Conservation (phyloP, 176 grass and related monocot genomes). For the Avena insularis region DNA sequence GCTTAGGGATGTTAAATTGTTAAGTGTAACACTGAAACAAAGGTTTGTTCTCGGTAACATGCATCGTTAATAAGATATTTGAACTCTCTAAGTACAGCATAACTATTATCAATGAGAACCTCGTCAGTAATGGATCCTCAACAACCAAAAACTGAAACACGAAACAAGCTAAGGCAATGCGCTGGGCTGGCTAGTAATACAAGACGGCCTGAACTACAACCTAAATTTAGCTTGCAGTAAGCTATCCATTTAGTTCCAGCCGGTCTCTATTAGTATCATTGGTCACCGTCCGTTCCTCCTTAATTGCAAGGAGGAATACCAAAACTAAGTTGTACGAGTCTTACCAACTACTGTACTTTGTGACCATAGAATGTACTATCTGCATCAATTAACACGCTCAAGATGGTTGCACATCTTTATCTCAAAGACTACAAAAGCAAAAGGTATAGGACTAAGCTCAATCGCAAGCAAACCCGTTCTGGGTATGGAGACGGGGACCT, state of each 20-base stretch:
- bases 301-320: neutral
- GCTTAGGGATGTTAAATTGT: neutral
- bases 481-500: conserved; percentile 23
- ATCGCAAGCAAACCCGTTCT: neutral
- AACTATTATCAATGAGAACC: neutral
- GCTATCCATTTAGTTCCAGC: neutral
- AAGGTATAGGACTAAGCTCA: conserved; percentile 22
- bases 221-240: neutral
- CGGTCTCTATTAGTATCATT: neutral
- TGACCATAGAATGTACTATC: conserved; percentile 18
- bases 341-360: neutral
- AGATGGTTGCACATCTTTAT: conserved; percentile 18
- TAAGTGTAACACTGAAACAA: conserved; percentile 16
- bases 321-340: neutral
- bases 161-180: neutral
- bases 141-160: conserved; percentile 8
- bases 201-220: neutral
- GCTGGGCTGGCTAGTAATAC: neutral
- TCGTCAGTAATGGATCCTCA: neutral
- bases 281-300: neutral
- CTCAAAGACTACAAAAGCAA: conserved; percentile 9
- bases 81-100: neutral
- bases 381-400: conserved; percentile 16
- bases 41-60: neutral
- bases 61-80: neutral